phyloP scores from a whole-genome alignment of 2,329 filamentous ascomycete genomes.

The Fusarium nygamai region DNA sequence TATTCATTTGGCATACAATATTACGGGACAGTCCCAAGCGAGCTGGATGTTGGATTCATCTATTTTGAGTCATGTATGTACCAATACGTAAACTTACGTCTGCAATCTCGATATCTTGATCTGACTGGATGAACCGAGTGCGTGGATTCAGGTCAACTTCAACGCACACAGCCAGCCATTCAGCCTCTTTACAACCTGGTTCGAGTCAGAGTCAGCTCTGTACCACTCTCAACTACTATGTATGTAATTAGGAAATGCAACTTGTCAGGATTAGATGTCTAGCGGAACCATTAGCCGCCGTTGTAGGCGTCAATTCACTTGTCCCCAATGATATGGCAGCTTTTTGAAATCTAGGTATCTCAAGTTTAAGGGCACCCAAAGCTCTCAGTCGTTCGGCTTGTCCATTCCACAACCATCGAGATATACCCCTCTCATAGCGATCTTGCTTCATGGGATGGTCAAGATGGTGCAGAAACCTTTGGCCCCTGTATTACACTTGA shows the following conservation, averaged over 20 bases:
- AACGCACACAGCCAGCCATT: neutral
- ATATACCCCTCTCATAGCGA: neutral
- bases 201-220: slow-evolving; percentile 5
- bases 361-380: neutral
- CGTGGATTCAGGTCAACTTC: neutral
- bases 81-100: neutral
- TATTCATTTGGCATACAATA: neutral
- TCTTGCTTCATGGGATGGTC: neutral
- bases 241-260: neutral
- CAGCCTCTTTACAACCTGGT: neutral
- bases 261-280: neutral
- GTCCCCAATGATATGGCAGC: neutral
- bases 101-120: neutral
- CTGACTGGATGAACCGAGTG: neutral
- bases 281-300: neutral
- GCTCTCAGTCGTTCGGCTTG: neutral
- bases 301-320: neutral
- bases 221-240: neutral
- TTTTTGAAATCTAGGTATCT: neutral
- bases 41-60: neutral
- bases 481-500: neutral
- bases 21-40: neutral
- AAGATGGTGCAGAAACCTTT: neutral
- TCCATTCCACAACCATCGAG: neutral
- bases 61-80: neutral